phyloP scores from a whole-genome alignment of 768 basidiomycete species.

The Mycena latifolia region DNA sequence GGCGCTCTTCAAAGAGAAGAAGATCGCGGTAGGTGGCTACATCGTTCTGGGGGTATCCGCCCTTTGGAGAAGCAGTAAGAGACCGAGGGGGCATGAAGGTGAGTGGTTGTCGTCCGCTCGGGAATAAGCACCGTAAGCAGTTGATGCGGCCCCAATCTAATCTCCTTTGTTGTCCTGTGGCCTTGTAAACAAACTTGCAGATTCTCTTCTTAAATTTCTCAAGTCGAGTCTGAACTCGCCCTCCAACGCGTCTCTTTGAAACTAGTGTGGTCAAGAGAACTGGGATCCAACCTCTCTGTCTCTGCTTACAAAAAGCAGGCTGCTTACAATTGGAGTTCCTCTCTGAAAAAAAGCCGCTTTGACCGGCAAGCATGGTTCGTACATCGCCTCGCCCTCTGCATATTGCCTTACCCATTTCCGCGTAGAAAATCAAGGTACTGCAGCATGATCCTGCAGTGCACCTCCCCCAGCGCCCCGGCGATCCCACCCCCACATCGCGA shows the following conservation, averaged over 20 bases:
- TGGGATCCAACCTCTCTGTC: too few species aligned
- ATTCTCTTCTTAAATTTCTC: too few species aligned
- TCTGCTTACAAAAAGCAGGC: too few species aligned
- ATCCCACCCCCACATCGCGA: conserved; percentile 88
- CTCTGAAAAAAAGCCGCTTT: conserved; percentile 8
- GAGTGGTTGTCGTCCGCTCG: too few species aligned
- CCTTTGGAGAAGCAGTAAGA: conserved; percentile 49
- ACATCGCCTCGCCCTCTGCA: too few species aligned
- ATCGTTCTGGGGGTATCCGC: conserved; percentile 74
- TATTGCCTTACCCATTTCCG: conserved; percentile 35
- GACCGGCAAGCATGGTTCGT: conserved; percentile 20
- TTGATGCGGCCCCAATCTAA: too few species aligned
- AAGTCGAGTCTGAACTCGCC: too few species aligned
- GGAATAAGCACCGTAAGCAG: too few species aligned
- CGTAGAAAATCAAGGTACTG: conserved; percentile 87
- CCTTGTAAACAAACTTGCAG: too few species aligned
- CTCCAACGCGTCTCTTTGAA: too few species aligned
- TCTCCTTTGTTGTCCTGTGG: too few species aligned
- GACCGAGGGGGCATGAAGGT: conserved; percentile 31
- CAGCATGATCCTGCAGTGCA: conserved; percentile 86
- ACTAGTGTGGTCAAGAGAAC: too few species aligned
- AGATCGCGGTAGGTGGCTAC: conserved; percentile 88
- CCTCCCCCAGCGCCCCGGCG: conserved; percentile 80
- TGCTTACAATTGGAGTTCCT: background rate
- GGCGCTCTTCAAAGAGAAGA: conserved; percentile 94